Base-by-base conservation (phyloP, 768 basidiomycete species). In the Tricholoma matsutake region DNA sequence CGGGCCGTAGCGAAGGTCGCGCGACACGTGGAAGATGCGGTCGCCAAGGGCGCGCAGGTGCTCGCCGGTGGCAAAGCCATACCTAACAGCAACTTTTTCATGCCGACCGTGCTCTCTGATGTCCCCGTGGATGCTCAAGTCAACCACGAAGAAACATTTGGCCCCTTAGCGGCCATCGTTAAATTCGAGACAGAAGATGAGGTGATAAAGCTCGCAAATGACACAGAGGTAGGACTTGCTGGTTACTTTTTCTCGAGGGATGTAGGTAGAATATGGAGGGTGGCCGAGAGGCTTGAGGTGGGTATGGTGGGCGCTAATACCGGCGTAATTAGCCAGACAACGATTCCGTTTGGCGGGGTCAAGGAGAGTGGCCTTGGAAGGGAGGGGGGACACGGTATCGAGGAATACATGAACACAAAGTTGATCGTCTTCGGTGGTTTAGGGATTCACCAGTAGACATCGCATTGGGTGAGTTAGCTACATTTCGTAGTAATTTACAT, bases 151-250 rank as follows among this genome's bases (percentile, higher is more conserved):
- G 97, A 99, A 80, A 98, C 97, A 0, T 99, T 99, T 68, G 97
- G 96, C 0, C 96, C 94, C 0, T 73, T 96, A 39, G 94, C 94
- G 0, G 89, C 91, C 6, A 77, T 99, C 22, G 87, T 84, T 71
- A 89, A 88, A 69, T 99, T 99, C 70, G 86, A 92, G 73, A 94
- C 94, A 0, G 97, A 99, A 75, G 94, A 95, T 47, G 91, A 98
- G 72, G 95, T 94, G 0, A 80, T 98, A 59, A 79, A 81, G 65
- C 74, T 94, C 56, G 96, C 96, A 32, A 98, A 99, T 73, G 77
- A 84, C 66, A 81, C 87, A 1, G 85, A 91, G 18, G 85, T 91
- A 28, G 97, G 97, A 0, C 80, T 99, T 22, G 94, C 96, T 18
- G 96, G 95, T 4, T 97, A 98, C 76, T 96, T 98, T 80, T 99